Evolutionary conservation across 495 filamentous ascomycete genomes (phyloP).

Genomic region (Xylaria flabelliformis): DNA sequence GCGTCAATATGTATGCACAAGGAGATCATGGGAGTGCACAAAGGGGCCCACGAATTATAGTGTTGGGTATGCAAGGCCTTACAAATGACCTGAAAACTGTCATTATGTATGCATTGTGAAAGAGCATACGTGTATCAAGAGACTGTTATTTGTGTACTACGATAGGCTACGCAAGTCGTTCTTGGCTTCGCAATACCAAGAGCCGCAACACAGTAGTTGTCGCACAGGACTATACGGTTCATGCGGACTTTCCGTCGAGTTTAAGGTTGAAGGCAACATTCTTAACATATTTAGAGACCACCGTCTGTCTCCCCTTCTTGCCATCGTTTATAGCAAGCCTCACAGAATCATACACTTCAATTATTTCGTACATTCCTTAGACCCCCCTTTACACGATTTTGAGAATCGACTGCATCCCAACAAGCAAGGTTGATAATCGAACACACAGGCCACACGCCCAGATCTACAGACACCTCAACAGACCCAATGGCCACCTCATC

Average conservation of each 20-base stretch:
- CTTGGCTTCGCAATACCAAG: constrained; percentile 7
- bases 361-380: not conserved
- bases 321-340: not conserved
- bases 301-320: not conserved
- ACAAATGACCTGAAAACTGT: not conserved
- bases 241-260: not conserved
- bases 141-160: not conserved
- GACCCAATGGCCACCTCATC: constrained; percentile 1
- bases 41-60: not conserved
- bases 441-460: not conserved
- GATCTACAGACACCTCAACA: not conserved
- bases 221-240: constrained; percentile 1
- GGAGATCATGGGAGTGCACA: not conserved
- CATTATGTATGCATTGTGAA: not conserved
- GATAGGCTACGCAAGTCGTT: not conserved
- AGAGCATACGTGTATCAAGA: not conserved
- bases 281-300: not conserved
- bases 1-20: not conserved
- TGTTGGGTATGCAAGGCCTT: not conserved
- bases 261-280: not conserved
- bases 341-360: not conserved
- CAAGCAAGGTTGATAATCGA: not conserved
- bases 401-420: not conserved
- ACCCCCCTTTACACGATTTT: not conserved
- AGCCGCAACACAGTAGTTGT: constrained; percentile 9